These are phyloP conservation scores for Tulasnella sp. DNA, from an alignment of 768 basidiomycete species.

Conservation along the genomic window DNA sequence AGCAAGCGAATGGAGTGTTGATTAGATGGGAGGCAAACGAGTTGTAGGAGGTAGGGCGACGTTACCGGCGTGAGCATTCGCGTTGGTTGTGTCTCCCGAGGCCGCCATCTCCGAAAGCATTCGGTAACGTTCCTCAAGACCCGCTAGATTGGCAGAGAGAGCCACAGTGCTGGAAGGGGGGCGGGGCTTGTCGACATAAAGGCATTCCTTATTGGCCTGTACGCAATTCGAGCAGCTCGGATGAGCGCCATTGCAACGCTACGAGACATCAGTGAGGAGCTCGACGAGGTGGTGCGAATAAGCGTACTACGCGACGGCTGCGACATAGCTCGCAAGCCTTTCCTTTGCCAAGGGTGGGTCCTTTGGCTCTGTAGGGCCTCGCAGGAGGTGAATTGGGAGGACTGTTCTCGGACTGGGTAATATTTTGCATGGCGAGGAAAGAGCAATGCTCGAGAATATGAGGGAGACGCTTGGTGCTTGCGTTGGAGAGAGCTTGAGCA, in stretches of 20 bases:
- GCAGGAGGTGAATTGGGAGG: background rate
- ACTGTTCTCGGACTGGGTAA: background rate
- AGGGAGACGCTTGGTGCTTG: background rate
- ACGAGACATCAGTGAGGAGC: background rate
- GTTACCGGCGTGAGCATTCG: background rate
- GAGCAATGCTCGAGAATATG: background rate
- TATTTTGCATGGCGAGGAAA: background rate
- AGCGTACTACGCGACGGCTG: background rate
- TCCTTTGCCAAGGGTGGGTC: background rate
- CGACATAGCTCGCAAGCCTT: constrained; percentile 6
- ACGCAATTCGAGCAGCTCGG: background rate
- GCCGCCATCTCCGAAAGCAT: background rate
- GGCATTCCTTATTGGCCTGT: background rate
- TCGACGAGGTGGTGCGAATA: background rate
- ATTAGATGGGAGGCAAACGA: background rate
- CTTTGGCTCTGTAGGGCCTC: background rate
- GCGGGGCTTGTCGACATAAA: background rate
- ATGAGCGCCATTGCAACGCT: constrained; percentile 1
- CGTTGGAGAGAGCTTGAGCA: background rate
- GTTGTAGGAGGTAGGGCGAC: background rate
- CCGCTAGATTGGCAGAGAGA: background rate
- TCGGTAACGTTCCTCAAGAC: background rate
- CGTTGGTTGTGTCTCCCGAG: background rate
- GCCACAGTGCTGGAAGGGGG: background rate
- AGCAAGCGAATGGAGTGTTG: too few species aligned